Base-by-base conservation (phyloP, 1,139 yeast species). In the Candida sp. region DNA sequence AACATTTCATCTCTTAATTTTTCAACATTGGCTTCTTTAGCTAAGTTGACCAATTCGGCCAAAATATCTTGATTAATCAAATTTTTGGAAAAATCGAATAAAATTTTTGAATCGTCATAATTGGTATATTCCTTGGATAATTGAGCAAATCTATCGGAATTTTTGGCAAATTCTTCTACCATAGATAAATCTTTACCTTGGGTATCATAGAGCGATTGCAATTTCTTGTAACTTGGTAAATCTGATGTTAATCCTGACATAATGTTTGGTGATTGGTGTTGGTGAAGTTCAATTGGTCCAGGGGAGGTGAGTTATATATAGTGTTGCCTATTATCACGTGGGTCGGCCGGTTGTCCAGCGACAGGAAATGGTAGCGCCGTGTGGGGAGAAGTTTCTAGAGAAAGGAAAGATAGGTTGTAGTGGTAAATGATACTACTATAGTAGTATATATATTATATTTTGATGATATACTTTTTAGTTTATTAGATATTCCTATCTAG, bases 61-160 rank as follows among this genome's bases (percentile, higher is more conserved):
- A 87, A 67, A 60, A 91, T 81, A 60, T 88, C 91, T 55, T 90
- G 96, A 64, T 90, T 85, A 61, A 93, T 73, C 66, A 93, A 78
- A 73, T 93, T 93, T 78, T 93, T 93, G 58, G 97, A 88, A 77
- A 84, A 93, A 67, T 93, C 99, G 63, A 91, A 93, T 59, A 93
- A 74, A 59, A 93, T 87, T 72, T 90, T 76, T 43, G 96, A 85
- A 38, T 86, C 91, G 60, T 91, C 97, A 65, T 64, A 87, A 75
- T 90, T 91, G 57, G 74, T 71, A 66, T 90, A 89, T 45, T 87
- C 82, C 64, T 81, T 81, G 53, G 95, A 79, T 60, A 75, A 82
- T 68, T 88, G 89, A 50, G 72, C 75, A 63, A 84, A 89, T 64
- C 99, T 82, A 49, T 77, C 60, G 15, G 87, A 68, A 66, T 93